Percentiles rank a stretch among this genome's conserved stretches.
Conservation (phyloP, 2,329 filamentous ascomycete genomes). For the Diplocarpon mali region DNA sequence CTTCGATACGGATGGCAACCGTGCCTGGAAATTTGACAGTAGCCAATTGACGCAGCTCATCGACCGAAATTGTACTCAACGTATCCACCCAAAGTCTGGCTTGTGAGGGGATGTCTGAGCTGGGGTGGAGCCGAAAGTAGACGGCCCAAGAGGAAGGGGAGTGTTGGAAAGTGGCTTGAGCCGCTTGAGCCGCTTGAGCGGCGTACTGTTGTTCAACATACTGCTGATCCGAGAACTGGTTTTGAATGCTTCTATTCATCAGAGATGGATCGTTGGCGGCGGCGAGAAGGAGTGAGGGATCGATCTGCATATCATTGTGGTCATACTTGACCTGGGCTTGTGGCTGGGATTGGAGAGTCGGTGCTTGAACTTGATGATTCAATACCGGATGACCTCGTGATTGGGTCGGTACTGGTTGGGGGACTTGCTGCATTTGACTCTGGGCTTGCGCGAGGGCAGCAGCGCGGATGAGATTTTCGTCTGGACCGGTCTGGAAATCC, state of each 20-base stretch:
- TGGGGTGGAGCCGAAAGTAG: slow-evolving; percentile 58
- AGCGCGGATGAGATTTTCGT: slow-evolving; percentile 20
- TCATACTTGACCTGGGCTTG: slow-evolving; percentile 25
- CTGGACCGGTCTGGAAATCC: slow-evolving; percentile 18
- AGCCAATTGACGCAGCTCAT: slow-evolving; percentile 52
- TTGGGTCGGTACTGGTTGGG: slow-evolving; percentile 11
- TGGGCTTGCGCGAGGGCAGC: slow-evolving; percentile 25
- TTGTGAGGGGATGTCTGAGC: slow-evolving; percentile 43
- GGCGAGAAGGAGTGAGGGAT: slow-evolving; percentile 49
- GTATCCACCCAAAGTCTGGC: slow-evolving; percentile 55
- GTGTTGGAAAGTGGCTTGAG: slow-evolving; percentile 29
- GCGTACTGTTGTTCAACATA: slow-evolving; percentile 26
- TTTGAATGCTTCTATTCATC: slow-evolving; percentile 26
- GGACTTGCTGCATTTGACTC: slow-evolving; percentile 19
- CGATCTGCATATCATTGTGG: slow-evolving; percentile 47
- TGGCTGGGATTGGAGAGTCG: slow-evolving; percentile 1
- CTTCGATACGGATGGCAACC: slow-evolving; percentile 50
- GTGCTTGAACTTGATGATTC: slow-evolving; percentile 12
- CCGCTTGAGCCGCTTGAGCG: slow-evolving; percentile 31
- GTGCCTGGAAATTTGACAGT: slow-evolving; percentile 49
- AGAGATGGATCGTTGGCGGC: slow-evolving; percentile 30
- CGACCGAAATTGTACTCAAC: slow-evolving; percentile 41
- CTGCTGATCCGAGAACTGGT: slow-evolving; percentile 23
- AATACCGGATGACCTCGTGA: slow-evolving; percentile 6
- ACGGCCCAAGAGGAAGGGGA: slow-evolving; percentile 39